Conservation (phyloP, 805 yeast genomes). For the Schwanniomyces occidentalis region DNA sequence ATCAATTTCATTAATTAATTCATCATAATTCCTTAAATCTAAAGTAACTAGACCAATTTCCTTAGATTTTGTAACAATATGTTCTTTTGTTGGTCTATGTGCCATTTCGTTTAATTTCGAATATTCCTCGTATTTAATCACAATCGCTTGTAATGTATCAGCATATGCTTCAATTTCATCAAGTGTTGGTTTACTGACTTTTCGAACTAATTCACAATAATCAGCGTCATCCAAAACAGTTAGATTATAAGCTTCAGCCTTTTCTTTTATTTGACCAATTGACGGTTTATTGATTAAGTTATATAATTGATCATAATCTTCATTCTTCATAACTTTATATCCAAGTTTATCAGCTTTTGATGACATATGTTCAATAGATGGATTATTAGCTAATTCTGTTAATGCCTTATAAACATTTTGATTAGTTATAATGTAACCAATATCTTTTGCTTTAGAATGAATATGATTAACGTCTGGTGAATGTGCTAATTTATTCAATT, state of each 20-base stretch:
- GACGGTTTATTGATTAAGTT: slow-evolving; percentile 15
- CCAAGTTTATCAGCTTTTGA: slow-evolving; percentile 7
- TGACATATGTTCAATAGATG: slow-evolving; percentile 8
- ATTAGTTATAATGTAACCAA: slow-evolving; percentile 3
- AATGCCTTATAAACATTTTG: slow-evolving; percentile 2
- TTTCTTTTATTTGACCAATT: slow-evolving; percentile 16
- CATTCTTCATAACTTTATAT: slow-evolving; percentile 11
- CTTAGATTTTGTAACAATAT: slow-evolving; percentile 18
- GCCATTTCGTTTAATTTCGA: slow-evolving; percentile 9
- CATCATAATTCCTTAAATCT: slow-evolving; percentile 9
- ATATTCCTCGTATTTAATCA: too few relatives aligned
- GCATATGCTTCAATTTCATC: slow-evolving; percentile 4
- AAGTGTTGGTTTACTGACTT: slow-evolving; percentile 1
- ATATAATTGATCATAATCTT: slow-evolving; percentile 11
- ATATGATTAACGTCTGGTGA: slow-evolving; percentile 19
- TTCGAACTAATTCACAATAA: slow-evolving; percentile 6
- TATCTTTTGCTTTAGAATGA: slow-evolving; percentile 10
- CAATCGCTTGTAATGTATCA: neutral
- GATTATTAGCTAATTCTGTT: slow-evolving; percentile 4
- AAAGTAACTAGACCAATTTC: slow-evolving; percentile 23
- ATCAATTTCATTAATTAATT: slow-evolving; percentile 14
- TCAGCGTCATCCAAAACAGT: neutral
- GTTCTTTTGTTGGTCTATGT: slow-evolving; percentile 13
- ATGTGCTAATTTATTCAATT: slow-evolving; percentile 22
- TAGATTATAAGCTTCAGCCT: slow-evolving; percentile 11